These are phyloP conservation scores for Naganishia vaughanmartiniae DNA, from an alignment of 768 basidiomycete genomes.

Conservation along the genomic window DNA sequence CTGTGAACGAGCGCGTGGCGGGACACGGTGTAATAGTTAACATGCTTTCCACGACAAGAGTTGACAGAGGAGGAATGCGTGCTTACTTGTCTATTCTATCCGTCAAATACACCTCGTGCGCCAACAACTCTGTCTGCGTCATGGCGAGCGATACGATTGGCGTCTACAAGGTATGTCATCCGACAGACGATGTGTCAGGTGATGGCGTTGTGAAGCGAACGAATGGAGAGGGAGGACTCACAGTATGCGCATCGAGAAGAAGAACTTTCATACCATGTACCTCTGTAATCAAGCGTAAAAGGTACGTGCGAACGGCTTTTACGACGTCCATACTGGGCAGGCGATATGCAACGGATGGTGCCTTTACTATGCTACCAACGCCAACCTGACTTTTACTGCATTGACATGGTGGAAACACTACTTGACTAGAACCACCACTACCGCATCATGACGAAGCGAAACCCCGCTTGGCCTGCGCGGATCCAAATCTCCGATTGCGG, in stretches of 20 bases:
- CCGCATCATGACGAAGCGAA: neutral
- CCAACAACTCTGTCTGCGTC: conserved; percentile 86
- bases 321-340: conserved; percentile 77
- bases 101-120: conserved; percentile 95
- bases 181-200: neutral
- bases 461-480: neutral
- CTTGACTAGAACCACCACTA: neutral
- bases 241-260: conserved; percentile 89
- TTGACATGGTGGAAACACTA: no score
- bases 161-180: conserved; percentile 61
- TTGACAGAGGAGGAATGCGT: neutral
- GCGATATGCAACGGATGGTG: no score
- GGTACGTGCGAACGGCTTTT: conserved; percentile 91
- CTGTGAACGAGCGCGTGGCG: conserved; percentile 24
- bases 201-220: neutral
- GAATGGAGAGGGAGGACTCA: conserved; percentile 52
- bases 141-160: conserved; percentile 92
- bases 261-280: conserved; percentile 92
- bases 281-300: conserved; percentile 79
- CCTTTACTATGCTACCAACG: no score
- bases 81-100: conserved; percentile 89
- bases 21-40: neutral
- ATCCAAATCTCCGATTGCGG: neutral
- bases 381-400: no score
- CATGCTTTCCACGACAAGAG: neutral